phyloP scores from a whole-genome alignment of 2,329 filamentous ascomycete species.

The Paraconiothyrium brasiliense region DNA sequence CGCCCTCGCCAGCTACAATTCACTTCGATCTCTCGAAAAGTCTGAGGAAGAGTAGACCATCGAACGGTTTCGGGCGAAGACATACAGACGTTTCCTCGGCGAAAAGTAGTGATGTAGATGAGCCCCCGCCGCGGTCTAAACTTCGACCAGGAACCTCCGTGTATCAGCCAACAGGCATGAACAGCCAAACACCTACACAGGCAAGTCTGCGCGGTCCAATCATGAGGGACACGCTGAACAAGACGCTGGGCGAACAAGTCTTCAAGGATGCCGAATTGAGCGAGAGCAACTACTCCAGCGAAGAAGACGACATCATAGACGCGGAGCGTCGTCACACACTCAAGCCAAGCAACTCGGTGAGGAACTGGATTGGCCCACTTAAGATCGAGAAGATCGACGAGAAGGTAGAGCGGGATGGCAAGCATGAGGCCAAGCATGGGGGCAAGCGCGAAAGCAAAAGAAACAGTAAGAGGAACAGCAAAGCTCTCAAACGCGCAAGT shows the following conservation, averaged over 20 bases:
- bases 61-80: conserved; percentile 25
- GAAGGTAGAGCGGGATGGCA: conserved; percentile 28
- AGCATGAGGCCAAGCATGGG: conserved; percentile 25
- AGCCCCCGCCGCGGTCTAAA: conserved; percentile 26
- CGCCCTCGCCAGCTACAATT: conserved; percentile 22
- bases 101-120: conserved; percentile 23
- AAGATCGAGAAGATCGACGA: conserved; percentile 26
- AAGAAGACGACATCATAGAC: conserved; percentile 40
- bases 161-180: conserved; percentile 18
- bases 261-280: conserved; percentile 43
- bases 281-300: conserved; percentile 42
- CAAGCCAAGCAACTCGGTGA: conserved; percentile 30
- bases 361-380: conserved; percentile 34
- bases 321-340: conserved; percentile 33
- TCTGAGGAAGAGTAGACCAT: conserved; percentile 32
- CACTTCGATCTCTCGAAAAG: conserved; percentile 31
- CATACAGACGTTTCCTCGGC: conserved; percentile 19
- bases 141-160: conserved; percentile 28
- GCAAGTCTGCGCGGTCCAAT: conserved; percentile 32
- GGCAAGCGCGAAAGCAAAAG: conserved; percentile 21
- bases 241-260: conserved; percentile 35
- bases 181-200: conserved; percentile 28
- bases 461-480: conserved; percentile 7
- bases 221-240: conserved; percentile 37
- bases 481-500: conserved; percentile 34